Evolutionary conservation across 768 basidiomycete genomes (phyloP).

Genomic region (Boletus eberwhitei): DNA sequence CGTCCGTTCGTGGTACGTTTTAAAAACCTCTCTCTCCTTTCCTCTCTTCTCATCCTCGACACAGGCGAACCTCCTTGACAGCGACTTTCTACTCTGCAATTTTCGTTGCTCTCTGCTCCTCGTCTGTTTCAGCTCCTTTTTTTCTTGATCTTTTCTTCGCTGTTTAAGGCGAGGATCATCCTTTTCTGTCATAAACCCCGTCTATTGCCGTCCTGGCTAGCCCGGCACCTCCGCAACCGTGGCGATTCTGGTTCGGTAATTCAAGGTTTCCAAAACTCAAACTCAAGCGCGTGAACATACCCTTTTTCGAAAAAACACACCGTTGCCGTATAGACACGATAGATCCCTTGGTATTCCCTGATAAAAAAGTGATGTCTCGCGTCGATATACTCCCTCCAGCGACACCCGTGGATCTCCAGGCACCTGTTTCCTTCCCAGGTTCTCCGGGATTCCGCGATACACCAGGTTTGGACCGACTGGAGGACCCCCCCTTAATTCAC

Average conservation of each 20-base stretch:
- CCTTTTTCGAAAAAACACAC: conserved; percentile 26
- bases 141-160: conserved; percentile 57
- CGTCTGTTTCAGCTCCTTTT: neutral
- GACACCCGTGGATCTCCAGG: conserved; percentile 27
- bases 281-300: conserved; percentile 21
- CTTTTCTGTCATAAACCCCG: conserved; percentile 52
- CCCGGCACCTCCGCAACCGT: conserved; percentile 61
- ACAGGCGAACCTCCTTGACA: conserved; percentile 82
- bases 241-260: conserved; percentile 77
- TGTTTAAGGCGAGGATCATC: conserved; percentile 66
- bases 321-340: conserved; percentile 25
- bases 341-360: conserved; percentile 16
- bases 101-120: conserved; percentile 9
- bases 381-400: conserved; percentile 45
- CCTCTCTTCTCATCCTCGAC: conserved; percentile 20
- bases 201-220: conserved; percentile 54
- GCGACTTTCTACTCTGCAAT: conserved; percentile 10
- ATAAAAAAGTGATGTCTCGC: conserved; percentile 51
- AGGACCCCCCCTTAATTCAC: conserved; percentile 22
- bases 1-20: conserved; percentile 67
- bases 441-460: conserved; percentile 25
- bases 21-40: conserved; percentile 8
- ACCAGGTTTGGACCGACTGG: conserved; percentile 9
- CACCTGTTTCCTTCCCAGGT: conserved; percentile 30
- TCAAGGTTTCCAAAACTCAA: conserved; percentile 38